phyloP scores from a whole-genome alignment of 257 asterid genomes.

The Verbena officinalis region DNA sequence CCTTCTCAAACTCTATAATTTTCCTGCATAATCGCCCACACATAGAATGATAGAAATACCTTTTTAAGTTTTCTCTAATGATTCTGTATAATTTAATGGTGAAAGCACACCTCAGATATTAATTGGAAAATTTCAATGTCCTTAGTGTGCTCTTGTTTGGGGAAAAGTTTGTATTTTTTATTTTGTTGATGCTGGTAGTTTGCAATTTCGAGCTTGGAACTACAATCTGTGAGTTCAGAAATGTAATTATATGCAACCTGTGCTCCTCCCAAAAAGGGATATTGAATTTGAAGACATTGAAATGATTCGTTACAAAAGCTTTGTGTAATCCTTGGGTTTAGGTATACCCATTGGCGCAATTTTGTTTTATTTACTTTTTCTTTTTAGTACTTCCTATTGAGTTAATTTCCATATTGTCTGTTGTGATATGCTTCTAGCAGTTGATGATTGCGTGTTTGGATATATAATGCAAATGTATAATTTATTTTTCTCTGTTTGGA shows the following conservation, averaged over 20 bases:
- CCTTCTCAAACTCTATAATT: conserved; percentile 39
- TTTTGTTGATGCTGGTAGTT: background rate
- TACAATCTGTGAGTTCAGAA: conserved; percentile 10
- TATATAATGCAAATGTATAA: conserved; percentile 13
- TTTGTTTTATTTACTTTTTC: background rate
- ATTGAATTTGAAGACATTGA: background rate
- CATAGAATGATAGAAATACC: no score
- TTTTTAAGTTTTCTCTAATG: background rate
- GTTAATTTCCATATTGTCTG: background rate
- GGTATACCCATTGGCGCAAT: background rate
- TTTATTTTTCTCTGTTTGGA: conserved; percentile 10
- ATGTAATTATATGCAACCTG: background rate
- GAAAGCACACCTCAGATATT: background rate
- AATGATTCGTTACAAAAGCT: background rate
- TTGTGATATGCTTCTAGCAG: conserved; percentile 26
- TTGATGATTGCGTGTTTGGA: background rate
- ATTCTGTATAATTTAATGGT: conserved; percentile 16
- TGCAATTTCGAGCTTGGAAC: conserved; percentile 13
- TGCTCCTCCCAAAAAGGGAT: background rate
- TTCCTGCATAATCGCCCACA: background rate
- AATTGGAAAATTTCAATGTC: background rate
- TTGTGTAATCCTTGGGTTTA: conserved; percentile 10
- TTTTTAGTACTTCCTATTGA: background rate
- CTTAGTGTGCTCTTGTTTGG: background rate
- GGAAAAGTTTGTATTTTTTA: background rate